Evolutionary conservation across 129 eudicot species (phyloP).

Genomic region (carrot (Daucus carota)): DNA sequence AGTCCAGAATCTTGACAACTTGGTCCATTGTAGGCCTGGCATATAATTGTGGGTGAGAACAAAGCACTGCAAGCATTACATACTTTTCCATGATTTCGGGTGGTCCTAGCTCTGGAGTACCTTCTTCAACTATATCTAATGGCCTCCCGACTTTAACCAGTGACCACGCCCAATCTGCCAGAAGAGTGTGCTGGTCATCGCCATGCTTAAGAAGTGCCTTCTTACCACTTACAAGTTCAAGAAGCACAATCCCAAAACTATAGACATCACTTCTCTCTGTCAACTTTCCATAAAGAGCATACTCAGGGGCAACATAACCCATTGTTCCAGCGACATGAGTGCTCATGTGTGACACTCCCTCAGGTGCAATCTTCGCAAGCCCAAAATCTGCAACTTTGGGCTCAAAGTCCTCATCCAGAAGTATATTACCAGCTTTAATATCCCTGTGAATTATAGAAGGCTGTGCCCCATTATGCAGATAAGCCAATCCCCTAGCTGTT

Average conservation of each 20-base stretch:
- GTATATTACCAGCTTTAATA: constrained; percentile 9
- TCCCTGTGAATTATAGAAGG: constrained; percentile 8
- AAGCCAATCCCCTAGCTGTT: constrained; percentile 2
- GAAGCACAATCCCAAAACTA: constrained; percentile 4
- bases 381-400: constrained; percentile 8
- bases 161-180: constrained; percentile 3
- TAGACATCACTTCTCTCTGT: constrained; percentile 8
- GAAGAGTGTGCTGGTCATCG: background rate
- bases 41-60: constrained; percentile 6
- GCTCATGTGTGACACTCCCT: background rate
- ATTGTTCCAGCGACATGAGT: constrained; percentile 5
- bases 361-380: constrained; percentile 1
- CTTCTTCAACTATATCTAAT: background rate
- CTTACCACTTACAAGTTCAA: background rate
- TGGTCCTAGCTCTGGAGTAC: background rate
- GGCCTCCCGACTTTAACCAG: background rate
- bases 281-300: background rate
- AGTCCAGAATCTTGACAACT: background rate
- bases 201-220: constrained; percentile 1
- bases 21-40: constrained; percentile 10
- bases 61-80: constrained; percentile 1
- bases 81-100: background rate
- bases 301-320: constrained; percentile 10
- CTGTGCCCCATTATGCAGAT: constrained; percentile 10
- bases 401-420: constrained; percentile 2